Conservation (phyloP, 768 basidiomycete genomes). For the Russula abietina region DNA sequence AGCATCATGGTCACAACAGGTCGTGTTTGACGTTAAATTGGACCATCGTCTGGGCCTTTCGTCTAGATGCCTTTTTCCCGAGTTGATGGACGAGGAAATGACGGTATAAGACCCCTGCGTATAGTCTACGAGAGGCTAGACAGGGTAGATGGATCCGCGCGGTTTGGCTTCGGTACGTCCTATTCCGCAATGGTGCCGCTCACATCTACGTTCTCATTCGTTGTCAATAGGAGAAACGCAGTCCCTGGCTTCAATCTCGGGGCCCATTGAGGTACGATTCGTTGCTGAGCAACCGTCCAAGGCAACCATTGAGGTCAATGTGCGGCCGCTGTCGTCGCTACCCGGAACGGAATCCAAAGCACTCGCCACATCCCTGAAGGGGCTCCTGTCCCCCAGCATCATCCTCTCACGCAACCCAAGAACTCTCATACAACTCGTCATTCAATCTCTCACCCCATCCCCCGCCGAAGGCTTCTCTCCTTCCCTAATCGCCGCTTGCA, state of each 20-base stretch:
- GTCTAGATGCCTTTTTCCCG: slow-evolving; percentile 26
- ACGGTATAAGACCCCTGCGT: slow-evolving; percentile 35
- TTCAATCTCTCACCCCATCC: slow-evolving; percentile 48
- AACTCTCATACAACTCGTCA: slow-evolving; percentile 70
- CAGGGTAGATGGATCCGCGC: slow-evolving; percentile 72
- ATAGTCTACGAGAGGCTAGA: slow-evolving; percentile 56
- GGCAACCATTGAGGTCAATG: slow-evolving; percentile 66
- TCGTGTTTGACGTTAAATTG: background rate
- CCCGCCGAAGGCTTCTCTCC: slow-evolving; percentile 5
- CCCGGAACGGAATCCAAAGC: slow-evolving; percentile 66
- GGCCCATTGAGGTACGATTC: slow-evolving; percentile 71
- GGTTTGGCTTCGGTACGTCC: slow-evolving; percentile 56
- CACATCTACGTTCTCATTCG: background rate
- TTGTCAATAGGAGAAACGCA: slow-evolving; percentile 34
- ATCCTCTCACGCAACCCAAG: slow-evolving; percentile 64
- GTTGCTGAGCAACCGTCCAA: slow-evolving; percentile 64
- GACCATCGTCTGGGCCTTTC: background rate
- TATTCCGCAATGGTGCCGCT: slow-evolving; percentile 2
- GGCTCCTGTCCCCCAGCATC: slow-evolving; percentile 54
- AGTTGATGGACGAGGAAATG: slow-evolving; percentile 34
- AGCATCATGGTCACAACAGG: background rate
- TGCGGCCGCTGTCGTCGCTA: slow-evolving; percentile 63
- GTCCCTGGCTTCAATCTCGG: slow-evolving; percentile 68
- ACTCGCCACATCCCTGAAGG: slow-evolving; percentile 46
- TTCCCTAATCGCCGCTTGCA: slow-evolving; percentile 50